Conservation (phyloP, 1,284 basidiomycete genomes). For the Heterobasidion occidentale region DNA sequence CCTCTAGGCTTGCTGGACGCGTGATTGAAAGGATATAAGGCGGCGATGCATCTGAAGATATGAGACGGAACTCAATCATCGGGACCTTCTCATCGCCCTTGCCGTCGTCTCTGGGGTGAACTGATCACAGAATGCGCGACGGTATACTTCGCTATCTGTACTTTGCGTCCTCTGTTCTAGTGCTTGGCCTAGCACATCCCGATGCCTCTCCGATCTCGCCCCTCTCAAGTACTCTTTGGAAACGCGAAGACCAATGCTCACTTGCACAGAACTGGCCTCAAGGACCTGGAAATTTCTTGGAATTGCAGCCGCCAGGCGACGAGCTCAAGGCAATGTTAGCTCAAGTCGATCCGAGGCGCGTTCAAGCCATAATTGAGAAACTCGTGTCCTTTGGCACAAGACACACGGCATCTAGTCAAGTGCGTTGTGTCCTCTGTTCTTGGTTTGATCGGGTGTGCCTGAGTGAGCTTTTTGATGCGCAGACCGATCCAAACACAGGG, state of each 20-base stretch:
- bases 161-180: too few species aligned
- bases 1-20: too few species aligned
- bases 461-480: not conserved
- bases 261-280: constrained; percentile 33
- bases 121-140: too few species aligned
- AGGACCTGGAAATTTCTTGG: constrained; percentile 34
- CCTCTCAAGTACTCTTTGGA: too few species aligned
- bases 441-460: not conserved
- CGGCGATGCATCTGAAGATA: too few species aligned
- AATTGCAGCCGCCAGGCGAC: constrained; percentile 32
- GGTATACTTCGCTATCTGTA: too few species aligned
- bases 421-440: not conserved
- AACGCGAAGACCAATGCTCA: constrained; percentile 11
- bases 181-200: too few species aligned
- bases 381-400: constrained; percentile 49
- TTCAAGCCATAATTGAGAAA: constrained; percentile 38
- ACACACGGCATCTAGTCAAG: constrained; percentile 40
- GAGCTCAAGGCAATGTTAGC: constrained; percentile 37
- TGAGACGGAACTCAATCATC: too few species aligned
- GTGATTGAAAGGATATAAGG: too few species aligned
- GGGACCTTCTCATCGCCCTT: too few species aligned
- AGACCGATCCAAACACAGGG: constrained; percentile 38
- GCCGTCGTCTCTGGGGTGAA: too few species aligned
- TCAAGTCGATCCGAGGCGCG: constrained; percentile 34
- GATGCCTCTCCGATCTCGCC: too few species aligned